A percentile compares a stretch with the other conserved stretches of the same genome.
phyloP scores from a whole-genome alignment of 306 rosid genomes.

The Boehmeria nivea region DNA sequence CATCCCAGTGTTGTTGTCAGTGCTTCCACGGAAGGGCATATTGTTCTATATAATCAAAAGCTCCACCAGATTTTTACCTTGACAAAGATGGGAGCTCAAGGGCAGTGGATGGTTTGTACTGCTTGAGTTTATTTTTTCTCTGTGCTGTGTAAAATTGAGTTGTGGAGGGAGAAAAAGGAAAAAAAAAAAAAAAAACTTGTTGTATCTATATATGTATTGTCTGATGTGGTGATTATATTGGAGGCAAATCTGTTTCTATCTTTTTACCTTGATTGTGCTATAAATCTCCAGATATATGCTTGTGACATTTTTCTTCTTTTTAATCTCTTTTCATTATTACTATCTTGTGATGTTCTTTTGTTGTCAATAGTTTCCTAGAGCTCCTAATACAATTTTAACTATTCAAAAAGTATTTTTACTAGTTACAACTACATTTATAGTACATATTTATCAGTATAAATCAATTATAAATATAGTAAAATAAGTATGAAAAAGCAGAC shows the following conservation, averaged over 20 bases:
- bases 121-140: slow-evolving; percentile 40
- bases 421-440: no score
- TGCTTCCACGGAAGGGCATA: slow-evolving; percentile 44
- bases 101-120: slow-evolving; percentile 44
- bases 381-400: no score
- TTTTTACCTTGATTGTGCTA: slow-evolving; percentile 11
- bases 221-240: slow-evolving; percentile 57
- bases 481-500: no score
- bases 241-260: slow-evolving; percentile 32
- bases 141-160: slow-evolving; percentile 54
- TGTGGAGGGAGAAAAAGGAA: slow-evolving; percentile 34
- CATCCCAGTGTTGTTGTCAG: slow-evolving; percentile 26
- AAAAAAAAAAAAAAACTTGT: slow-evolving; percentile 21
- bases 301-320: slow-evolving; percentile 18
- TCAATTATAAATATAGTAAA: no score
- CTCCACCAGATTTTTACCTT: slow-evolving; percentile 51
- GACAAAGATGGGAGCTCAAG: slow-evolving; percentile 48
- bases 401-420: no score
- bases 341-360: slow-evolving; percentile 8
- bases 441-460: no score
- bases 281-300: slow-evolving; percentile 16
- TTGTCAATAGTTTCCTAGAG: background rate
- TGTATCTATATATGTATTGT: slow-evolving; percentile 45
- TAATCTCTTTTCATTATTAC: slow-evolving; percentile 16
- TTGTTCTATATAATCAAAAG: slow-evolving; percentile 39